phyloP scores from a whole-genome alignment of 163 green algal genomes.

The Coccomyxa subellipsoidea region DNA sequence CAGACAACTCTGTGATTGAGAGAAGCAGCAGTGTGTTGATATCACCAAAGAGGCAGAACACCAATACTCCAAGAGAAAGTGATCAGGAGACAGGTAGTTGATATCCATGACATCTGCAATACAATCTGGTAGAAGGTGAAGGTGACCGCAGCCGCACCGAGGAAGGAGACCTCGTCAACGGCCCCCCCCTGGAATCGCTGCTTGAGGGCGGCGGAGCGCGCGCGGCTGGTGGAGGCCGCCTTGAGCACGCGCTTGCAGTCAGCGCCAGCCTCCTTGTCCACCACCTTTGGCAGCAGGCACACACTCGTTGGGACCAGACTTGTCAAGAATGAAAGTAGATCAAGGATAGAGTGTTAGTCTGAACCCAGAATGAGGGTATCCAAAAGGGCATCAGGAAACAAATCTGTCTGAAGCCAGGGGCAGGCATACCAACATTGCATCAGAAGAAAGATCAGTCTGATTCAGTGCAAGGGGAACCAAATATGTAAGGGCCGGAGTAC shows the following conservation, averaged over 20 bases:
- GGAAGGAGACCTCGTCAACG: conserved; percentile 57
- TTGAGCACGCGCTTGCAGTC: not conserved
- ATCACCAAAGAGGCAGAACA: too few species aligned
- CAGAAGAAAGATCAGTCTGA: not conserved
- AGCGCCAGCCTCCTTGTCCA: not conserved
- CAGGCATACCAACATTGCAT: not conserved
- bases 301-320: conserved; percentile 1
- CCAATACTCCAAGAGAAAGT: too few species aligned
- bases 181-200: conserved; percentile 62
- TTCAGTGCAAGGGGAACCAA: not conserved
- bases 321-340: not conserved
- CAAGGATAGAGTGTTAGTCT: not conserved
- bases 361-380: too few species aligned
- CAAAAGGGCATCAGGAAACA: not conserved
- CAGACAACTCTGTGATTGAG: not conserved
- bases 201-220: not conserved
- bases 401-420: not conserved
- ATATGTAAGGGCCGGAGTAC: not conserved
- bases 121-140: too few species aligned
- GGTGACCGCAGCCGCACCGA: conserved; percentile 1
- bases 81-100: too few species aligned
- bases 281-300: not conserved
- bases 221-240: not conserved
- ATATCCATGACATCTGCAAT: too few species aligned
- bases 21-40: not conserved